A percentile compares a stretch with the other conserved stretches of the same genome.
These are phyloP conservation scores for Venturia carpophila DNA, from an alignment of 2,329 filamentous ascomycete genomes.

Conservation along the genomic window DNA sequence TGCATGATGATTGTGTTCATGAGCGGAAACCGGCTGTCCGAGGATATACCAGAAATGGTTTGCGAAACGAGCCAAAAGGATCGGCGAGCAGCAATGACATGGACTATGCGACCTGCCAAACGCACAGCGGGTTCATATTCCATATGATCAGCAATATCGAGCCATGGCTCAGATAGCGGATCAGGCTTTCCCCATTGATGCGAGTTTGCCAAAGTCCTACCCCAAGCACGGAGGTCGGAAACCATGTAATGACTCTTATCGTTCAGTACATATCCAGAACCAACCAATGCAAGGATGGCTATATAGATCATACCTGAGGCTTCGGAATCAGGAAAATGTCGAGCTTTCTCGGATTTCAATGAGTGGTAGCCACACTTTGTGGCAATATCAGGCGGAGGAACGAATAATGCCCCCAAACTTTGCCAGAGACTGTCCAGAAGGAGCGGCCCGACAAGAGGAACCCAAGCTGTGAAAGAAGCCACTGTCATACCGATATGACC, in stretches of 20 bases:
- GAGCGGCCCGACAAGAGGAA: constrained; percentile 28
- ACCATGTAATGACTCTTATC: constrained; percentile 35
- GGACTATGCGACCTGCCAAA: constrained; percentile 42
- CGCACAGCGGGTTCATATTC: constrained; percentile 46
- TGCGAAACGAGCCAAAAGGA: constrained; percentile 35
- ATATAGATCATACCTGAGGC: constrained; percentile 36
- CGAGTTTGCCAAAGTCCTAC: constrained; percentile 27
- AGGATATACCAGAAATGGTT: constrained; percentile 34
- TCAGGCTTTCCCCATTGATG: constrained; percentile 22
- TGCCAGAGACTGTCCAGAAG: constrained; percentile 33
- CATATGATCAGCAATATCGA: constrained; percentile 33
- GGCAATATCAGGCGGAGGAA: constrained; percentile 29
- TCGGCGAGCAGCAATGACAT: constrained; percentile 41
- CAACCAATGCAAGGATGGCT: constrained; percentile 30
- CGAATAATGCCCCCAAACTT: constrained; percentile 28
- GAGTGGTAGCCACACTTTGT: constrained; percentile 23
- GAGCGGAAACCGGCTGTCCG: constrained; percentile 5
- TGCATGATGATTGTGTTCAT: constrained; percentile 12
- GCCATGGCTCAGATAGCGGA: constrained; percentile 27
- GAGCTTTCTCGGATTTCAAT: constrained; percentile 1
- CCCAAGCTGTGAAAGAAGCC: constrained; percentile 31
- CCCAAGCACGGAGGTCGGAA: constrained; percentile 30
- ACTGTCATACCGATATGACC: neutral
- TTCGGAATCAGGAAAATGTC: constrained; percentile 29
- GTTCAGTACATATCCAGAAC: constrained; percentile 28